These are phyloP conservation scores for Acacia melanoxylon DNA, from an alignment of 306 rosid genomes.

Conservation along the genomic window DNA sequence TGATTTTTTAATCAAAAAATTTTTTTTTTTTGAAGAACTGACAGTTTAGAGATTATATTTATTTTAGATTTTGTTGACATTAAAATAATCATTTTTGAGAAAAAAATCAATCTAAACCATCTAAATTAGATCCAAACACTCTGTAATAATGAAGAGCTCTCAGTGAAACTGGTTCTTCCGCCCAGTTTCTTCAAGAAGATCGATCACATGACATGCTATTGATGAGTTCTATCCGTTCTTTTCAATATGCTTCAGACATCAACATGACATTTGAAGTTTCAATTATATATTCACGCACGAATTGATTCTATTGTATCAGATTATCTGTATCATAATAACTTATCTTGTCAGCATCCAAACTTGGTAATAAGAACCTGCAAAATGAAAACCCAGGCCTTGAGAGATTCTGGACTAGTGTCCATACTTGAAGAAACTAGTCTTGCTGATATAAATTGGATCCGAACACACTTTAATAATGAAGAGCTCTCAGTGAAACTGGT, in stretches of 20 bases:
- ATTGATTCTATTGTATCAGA: background rate
- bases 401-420: background rate
- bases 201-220: background rate
- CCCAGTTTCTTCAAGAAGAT: background rate
- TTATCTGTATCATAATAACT: background rate
- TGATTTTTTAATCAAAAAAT: too few species aligned
- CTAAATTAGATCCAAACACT: too few species aligned
- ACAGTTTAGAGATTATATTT: too few species aligned
- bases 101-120: too few species aligned
- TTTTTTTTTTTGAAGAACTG: too few species aligned
- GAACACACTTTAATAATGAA: too few species aligned
- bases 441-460: background rate
- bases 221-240: background rate
- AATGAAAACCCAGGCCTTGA: background rate
- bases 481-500: too few species aligned
- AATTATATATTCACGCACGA: background rate
- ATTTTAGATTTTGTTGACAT: too few species aligned
- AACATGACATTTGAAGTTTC: background rate
- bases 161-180: background rate
- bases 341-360: background rate
- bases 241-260: background rate
- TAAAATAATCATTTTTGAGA: too few species aligned
- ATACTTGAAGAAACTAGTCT: background rate
- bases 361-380: slow-evolving; percentile 24
- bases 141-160: too few species aligned